Conservation (phyloP, 306 rosid species). For the Cucumis melo region DNA sequence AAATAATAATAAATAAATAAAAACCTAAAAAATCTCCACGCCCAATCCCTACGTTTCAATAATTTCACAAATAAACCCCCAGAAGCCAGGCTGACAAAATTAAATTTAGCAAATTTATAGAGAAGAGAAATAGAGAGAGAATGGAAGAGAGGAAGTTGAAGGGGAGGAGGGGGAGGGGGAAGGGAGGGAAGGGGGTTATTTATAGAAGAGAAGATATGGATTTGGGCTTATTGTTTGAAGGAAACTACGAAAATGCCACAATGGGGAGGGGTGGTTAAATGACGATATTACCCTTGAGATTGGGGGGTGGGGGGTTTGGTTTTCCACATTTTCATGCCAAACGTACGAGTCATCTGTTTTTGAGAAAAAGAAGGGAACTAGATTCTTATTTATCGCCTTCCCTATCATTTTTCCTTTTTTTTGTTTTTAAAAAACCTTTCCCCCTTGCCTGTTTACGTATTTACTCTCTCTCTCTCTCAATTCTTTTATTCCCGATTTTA, state of each 20-base stretch:
- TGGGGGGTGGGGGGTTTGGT: not conserved
- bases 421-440: not conserved
- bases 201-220: not conserved
- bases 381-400: slow-evolving; percentile 8
- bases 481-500: no score
- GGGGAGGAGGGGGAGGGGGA: not conserved
- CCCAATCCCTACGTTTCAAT: not conserved
- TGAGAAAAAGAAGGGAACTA: not conserved
- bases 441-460: not conserved
- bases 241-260: not conserved
- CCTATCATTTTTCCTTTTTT: no score
- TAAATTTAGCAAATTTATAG: not conserved
- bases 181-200: not conserved
- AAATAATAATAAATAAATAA: no score
- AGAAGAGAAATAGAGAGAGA: not conserved
- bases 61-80: not conserved
- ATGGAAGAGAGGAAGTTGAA: not conserved
- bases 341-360: slow-evolving; percentile 2
- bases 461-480: no score
- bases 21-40: not conserved
- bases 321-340: not conserved
- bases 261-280: not conserved
- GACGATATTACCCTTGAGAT: not conserved
- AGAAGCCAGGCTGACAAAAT: not conserved
- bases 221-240: not conserved